Evolutionary conservation across 805 yeast genomes (phyloP).

Genomic region (Kluyveromyces nonfermentans): DNA sequence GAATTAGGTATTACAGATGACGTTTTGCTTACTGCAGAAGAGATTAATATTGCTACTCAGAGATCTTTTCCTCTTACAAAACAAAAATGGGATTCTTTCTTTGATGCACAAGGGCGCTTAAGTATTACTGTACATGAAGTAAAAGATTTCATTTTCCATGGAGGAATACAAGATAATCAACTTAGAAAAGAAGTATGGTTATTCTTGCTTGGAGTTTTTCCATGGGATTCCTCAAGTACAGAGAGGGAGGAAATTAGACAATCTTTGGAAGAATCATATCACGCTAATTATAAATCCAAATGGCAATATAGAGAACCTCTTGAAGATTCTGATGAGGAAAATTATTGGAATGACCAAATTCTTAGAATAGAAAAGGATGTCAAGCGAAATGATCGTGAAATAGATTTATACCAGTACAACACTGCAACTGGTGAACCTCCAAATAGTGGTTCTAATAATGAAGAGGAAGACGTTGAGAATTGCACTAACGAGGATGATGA

Average conservation of each 20-base stretch:
- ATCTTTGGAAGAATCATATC: conserved; percentile 52
- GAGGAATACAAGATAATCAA: conserved; percentile 51
- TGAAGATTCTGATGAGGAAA: conserved; percentile 35
- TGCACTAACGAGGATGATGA: conserved; percentile 37
- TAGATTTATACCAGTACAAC: conserved; percentile 47
- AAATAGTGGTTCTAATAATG: conserved; percentile 15
- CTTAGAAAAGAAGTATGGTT: conserved; percentile 77
- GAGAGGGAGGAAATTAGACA: conserved; percentile 55
- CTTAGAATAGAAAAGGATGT: conserved; percentile 89
- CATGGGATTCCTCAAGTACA: conserved; percentile 73
- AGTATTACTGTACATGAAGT: conserved; percentile 68
- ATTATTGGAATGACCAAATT: conserved; percentile 83
- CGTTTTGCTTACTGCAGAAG: conserved; percentile 20
- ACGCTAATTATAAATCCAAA: conserved; percentile 49
- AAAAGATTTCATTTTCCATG: conserved; percentile 79
- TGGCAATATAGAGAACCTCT: conserved; percentile 47
- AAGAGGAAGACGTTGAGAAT: conserved; percentile 21
- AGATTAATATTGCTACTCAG: conserved; percentile 49
- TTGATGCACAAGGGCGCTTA: conserved; percentile 71
- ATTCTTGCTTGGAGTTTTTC: conserved; percentile 70
- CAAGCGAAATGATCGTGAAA: conserved; percentile 77
- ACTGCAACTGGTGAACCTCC: conserved; percentile 33
- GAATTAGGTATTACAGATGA: conserved; percentile 44
- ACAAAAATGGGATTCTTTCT: conserved; percentile 78
- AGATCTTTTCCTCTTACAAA: conserved; percentile 37